Evolutionary conservation across 306 rosid genomes (phyloP), one percentile per base, ranked within the genome.

Genomic region (Morella rubra): DNA sequence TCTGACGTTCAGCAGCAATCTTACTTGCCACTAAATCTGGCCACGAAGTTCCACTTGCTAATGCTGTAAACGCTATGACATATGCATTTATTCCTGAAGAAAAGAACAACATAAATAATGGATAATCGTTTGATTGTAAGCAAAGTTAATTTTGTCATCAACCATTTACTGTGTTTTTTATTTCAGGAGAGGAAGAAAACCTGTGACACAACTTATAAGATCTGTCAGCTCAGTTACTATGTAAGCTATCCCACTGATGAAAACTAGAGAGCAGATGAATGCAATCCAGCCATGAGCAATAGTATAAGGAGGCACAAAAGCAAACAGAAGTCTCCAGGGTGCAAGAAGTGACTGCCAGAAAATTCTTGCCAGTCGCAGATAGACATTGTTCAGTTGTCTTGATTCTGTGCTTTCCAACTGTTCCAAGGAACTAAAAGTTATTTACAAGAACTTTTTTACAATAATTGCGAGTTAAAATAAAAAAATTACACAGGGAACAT

Each of bases 11-110:
- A 45, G 97, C 96, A 76, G 98, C 98, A 80, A 95, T 95, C 92
- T 84, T 95, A 83, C 98, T 95, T 6, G 98, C 98, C 77, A 95
- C 98, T 80, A 95, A 91, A 84, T 95, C 98, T 6, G 97, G 98
- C 98, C 98, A 92, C 5, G 98, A 95, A 84, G 97, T 95, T 85
- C 97, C 98, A 75, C 85, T 40, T 74, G 96, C 98, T 78, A 91
- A 81, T 73, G 93, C 98, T 49, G 98, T 95, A 78, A 95, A 95
- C 69, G 98, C 97, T 83, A 95, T 89, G 78, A 92, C 97, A 71
- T 95, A 95, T 70, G 97, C 87, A 87, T 90, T 92, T 84, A 95
- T 90, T 85, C 98, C 98, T 92, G 93, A 53, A 72, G 77, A 16
- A 22, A 37, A 13, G 45, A 72, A 69, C 8, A 62, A 59, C 56